These are phyloP conservation scores for Xylaria arbuscula DNA, from an alignment of 2,329 filamentous ascomycete genomes.

Conservation along the genomic window DNA sequence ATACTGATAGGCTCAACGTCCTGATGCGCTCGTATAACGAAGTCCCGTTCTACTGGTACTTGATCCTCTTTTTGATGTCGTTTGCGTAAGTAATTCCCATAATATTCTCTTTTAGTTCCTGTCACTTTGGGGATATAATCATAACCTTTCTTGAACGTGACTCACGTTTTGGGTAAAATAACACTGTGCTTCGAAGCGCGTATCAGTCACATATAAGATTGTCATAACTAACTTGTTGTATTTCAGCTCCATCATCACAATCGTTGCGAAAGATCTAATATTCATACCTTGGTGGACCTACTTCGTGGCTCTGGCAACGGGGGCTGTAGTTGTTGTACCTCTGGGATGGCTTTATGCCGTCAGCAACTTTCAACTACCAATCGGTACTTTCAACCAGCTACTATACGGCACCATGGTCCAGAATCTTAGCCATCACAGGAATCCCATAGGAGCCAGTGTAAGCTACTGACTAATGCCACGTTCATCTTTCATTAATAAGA, in stretches of 20 bases:
- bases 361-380: constrained; percentile 65
- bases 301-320: constrained; percentile 66
- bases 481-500: neutral
- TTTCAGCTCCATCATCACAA: constrained; percentile 55
- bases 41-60: constrained; percentile 69
- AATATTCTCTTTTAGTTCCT: neutral
- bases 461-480: constrained; percentile 22
- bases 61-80: constrained; percentile 60
- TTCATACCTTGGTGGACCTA: constrained; percentile 71
- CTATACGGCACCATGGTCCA: constrained; percentile 70
- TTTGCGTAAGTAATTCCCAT: constrained; percentile 52
- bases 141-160: too few relatives aligned
- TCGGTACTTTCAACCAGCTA: constrained; percentile 69
- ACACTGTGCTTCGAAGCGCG: neutral
- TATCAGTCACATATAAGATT: too few relatives aligned
- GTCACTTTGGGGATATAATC: neutral
- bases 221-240: neutral
- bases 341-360: constrained; percentile 70
- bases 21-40: constrained; percentile 68
- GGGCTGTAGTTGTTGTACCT: constrained; percentile 66
- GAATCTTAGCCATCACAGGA: constrained; percentile 60
- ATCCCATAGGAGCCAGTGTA: constrained; percentile 66
- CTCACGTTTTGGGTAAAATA: neutral
- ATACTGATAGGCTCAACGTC: constrained; percentile 68
- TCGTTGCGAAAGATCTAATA: constrained; percentile 62